A percentile compares a stretch with the other conserved stretches of the same genome.
Evolutionary conservation across 768 basidiomycete species (phyloP).

Genomic region (Boletus barrowsii): DNA sequence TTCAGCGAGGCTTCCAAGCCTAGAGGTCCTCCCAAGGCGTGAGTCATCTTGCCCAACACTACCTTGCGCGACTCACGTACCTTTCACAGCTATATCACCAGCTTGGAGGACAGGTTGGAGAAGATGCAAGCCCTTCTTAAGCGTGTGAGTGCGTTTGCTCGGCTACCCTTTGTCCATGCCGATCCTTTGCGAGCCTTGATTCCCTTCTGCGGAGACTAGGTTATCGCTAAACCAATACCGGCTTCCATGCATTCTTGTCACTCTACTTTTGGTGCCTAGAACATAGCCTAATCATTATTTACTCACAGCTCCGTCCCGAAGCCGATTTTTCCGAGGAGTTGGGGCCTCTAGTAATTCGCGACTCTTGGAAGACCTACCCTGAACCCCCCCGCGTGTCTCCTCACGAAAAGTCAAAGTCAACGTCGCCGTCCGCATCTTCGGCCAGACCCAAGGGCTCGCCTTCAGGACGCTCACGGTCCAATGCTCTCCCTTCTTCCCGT

Average conservation of each 20-base stretch:
- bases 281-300: constrained; percentile 8
- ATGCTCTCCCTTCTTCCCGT: constrained; percentile 6
- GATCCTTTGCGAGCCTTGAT: background rate
- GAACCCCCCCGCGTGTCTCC: constrained; percentile 14
- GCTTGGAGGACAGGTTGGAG: constrained; percentile 58
- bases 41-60: constrained; percentile 24
- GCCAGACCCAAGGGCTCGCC: constrained; percentile 15
- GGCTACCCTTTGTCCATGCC: too few species aligned
- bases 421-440: constrained; percentile 17
- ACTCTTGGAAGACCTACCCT: constrained; percentile 53
- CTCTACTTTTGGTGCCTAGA: background rate
- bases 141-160: constrained; percentile 38
- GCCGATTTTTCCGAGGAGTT: constrained; percentile 59
- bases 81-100: constrained; percentile 48
- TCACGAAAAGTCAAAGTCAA: constrained; percentile 24
- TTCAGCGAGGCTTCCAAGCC: constrained; percentile 61
- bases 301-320: constrained; percentile 56
- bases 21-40: constrained; percentile 68
- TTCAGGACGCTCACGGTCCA: constrained; percentile 8
- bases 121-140: constrained; percentile 52
- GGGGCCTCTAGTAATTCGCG: constrained; percentile 59
- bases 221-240: background rate
- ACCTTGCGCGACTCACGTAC: background rate
- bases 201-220: background rate
- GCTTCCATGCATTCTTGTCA: background rate